Evolutionary conservation across 2,329 filamentous ascomycete species (phyloP).

Genomic region (Ophiognomonia clavigignenti-juglandacearum): DNA sequence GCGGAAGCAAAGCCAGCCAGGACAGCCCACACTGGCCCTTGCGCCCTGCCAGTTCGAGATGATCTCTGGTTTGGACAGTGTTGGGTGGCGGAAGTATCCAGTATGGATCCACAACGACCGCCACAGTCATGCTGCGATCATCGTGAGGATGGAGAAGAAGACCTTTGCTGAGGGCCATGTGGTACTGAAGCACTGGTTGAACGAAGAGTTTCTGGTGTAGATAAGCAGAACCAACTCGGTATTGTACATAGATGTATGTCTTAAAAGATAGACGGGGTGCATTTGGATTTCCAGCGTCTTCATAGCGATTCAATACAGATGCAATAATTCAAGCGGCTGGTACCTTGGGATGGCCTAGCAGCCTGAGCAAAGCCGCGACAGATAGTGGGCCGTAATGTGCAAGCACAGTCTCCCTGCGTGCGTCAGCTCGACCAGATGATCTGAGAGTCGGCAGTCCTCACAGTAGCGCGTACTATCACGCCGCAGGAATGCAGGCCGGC

Average conservation of each 20-base stretch:
- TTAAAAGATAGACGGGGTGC: too few species aligned
- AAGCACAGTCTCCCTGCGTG: too few species aligned
- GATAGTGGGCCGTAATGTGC: too few species aligned
- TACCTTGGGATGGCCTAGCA: too few species aligned
- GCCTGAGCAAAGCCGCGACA: too few species aligned
- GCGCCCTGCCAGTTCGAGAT: constrained; percentile 79
- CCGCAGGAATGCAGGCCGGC: too few species aligned
- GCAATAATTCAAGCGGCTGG: too few species aligned
- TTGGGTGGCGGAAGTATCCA: constrained; percentile 60
- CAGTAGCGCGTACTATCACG: too few species aligned
- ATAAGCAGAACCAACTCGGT: not conserved
- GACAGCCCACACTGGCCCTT: constrained; percentile 70
- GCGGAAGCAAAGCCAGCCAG: constrained; percentile 30
- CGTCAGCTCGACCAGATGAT: too few species aligned
- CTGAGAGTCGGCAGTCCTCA: too few species aligned
- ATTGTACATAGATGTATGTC: not conserved
- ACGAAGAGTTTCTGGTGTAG: constrained; percentile 65
- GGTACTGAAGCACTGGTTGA: constrained; percentile 77
- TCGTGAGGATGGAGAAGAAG: constrained; percentile 66
- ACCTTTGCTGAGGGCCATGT: constrained; percentile 70
- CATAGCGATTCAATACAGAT: too few species aligned
- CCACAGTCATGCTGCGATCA: constrained; percentile 89
- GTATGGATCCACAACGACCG: constrained; percentile 71
- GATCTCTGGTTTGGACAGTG: constrained; percentile 68
- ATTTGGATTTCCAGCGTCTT: not conserved